phyloP scores from a whole-genome alignment of 2,329 filamentous ascomycete genomes.

The Akanthomyces muscarius region DNA sequence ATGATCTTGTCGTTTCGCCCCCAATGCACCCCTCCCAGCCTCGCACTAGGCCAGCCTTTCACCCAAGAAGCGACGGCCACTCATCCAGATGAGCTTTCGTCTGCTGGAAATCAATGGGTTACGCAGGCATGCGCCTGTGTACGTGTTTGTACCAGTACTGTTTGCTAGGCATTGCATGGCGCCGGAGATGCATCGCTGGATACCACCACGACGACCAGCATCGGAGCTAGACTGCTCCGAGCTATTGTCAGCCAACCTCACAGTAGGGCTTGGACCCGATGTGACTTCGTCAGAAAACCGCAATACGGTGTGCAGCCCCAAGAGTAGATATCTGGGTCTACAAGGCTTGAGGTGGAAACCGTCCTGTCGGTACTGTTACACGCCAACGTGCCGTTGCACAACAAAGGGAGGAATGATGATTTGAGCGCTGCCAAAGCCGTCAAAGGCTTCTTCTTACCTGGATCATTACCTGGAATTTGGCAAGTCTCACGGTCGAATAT shows the following conservation, averaged over 20 bases:
- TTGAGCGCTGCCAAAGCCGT: too few relatives aligned
- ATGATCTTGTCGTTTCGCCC: constrained; percentile 10
- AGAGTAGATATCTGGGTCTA: neutral
- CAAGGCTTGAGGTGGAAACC: neutral
- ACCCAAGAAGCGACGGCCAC: neutral
- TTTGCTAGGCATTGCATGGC: neutral
- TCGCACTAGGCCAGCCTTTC: neutral
- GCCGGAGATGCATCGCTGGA: neutral
- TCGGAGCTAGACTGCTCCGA: constrained; percentile 1
- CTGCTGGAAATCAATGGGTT: neutral
- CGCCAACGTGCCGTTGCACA: too few relatives aligned
- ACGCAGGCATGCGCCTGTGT: neutral
- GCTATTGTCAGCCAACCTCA: neutral
- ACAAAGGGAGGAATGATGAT: too few relatives aligned
- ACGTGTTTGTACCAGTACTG: neutral
- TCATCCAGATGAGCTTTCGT: neutral
- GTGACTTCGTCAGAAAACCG: neutral
- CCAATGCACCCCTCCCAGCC: constrained; percentile 8
- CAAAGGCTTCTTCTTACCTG: too few relatives aligned
- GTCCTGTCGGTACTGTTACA: too few relatives aligned
- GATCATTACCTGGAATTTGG: too few relatives aligned
- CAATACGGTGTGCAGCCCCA: neutral
- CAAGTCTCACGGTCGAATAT: too few relatives aligned
- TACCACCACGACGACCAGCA: neutral
- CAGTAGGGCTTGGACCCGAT: neutral